Conservation (phyloP, 2,329 filamentous ascomycete genomes). For the Eutypa lata region DNA sequence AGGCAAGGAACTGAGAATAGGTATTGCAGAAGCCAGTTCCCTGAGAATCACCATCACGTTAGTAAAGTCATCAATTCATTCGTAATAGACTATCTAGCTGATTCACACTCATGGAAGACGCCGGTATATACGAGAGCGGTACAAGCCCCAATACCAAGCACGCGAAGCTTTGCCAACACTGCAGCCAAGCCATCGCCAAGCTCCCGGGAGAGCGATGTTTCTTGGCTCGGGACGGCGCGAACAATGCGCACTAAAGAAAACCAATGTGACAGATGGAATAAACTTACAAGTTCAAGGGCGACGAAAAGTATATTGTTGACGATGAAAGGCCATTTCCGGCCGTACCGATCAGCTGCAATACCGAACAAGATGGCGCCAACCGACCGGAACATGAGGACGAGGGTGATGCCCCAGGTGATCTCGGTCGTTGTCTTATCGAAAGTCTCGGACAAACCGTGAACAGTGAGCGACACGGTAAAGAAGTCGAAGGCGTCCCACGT, state of each 20-base stretch:
- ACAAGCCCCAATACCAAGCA: slow-evolving; percentile 1
- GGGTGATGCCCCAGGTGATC: slow-evolving; percentile 63
- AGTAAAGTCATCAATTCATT: not conserved
- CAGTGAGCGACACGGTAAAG: slow-evolving; percentile 61
- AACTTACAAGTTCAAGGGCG: slow-evolving; percentile 64
- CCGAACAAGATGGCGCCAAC: slow-evolving; percentile 54
- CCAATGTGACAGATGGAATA: not conserved
- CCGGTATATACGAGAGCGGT: not conserved
- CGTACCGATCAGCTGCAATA: slow-evolving; percentile 53
- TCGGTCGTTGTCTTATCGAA: slow-evolving; percentile 54
- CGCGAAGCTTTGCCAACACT: slow-evolving; percentile 25
- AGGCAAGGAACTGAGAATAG: slow-evolving; percentile 69
- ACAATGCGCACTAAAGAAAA: not conserved
- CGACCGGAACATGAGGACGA: slow-evolving; percentile 60
- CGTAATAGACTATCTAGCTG: too few species aligned
- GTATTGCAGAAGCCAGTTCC: slow-evolving; percentile 67
- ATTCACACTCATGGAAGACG: not conserved
- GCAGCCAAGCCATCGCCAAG: slow-evolving; percentile 18
- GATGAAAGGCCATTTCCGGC: slow-evolving; percentile 70
- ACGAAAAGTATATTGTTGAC: slow-evolving; percentile 73
- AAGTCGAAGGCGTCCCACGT: slow-evolving; percentile 66
- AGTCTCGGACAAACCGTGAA: slow-evolving; percentile 48
- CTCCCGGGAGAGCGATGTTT: slow-evolving; percentile 12
- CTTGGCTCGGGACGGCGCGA: not conserved
- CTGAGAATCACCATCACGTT: slow-evolving; percentile 22